Base-by-base conservation (phyloP, 2,329 filamentous ascomycete species). In the Ceratocystis alfenasii region DNA sequence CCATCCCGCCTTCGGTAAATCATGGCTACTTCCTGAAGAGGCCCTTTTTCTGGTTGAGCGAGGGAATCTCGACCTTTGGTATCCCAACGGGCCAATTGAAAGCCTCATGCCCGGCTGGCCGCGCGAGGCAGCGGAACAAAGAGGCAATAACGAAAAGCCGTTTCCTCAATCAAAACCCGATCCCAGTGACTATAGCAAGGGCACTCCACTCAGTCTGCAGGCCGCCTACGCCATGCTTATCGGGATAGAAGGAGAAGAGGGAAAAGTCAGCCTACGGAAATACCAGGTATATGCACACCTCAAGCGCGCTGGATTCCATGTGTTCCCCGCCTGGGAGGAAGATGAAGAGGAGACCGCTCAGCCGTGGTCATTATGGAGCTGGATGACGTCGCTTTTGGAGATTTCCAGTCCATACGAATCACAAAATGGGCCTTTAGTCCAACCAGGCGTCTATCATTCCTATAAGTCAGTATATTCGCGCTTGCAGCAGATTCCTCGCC, bases 11-110 rank as follows among this genome's bases (percentile, higher is more conserved):
- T 80, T 80, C 68, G 82, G 86, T 36, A 84, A 82, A 69, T 77
- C 92, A 50, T 96, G 92, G 92, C 73, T 99, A 63, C 75, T 96
- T 48, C 93, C 93, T 0, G 94, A 99, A 73, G 94, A 99, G 75
- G 89, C 91, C 5, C 79, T 99, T 64, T 96, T 91, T 72, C 75
- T 96, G 69, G 80, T 97, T 7, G 94, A 99, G 77, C 80, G 94
- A 71, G 94, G 93, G 0, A 91, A 84, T 60, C 72, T 97, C 71
- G 90, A 97, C 74, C 81, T 96, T 50, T 87, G 91, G 79, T 96
- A 90, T 89, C 90, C 90, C 1, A 75, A 77, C 57, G 74, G 75
- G 66, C 72, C 76, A n/a, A 75, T 86, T 10, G 78, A 77, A 53
- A 79, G 81, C 45, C 72, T 82, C 1, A 74, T 83, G 57, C 76